Conservation (phyloP, 164 flowering plant species). For the Sextonia rubra region DNA sequence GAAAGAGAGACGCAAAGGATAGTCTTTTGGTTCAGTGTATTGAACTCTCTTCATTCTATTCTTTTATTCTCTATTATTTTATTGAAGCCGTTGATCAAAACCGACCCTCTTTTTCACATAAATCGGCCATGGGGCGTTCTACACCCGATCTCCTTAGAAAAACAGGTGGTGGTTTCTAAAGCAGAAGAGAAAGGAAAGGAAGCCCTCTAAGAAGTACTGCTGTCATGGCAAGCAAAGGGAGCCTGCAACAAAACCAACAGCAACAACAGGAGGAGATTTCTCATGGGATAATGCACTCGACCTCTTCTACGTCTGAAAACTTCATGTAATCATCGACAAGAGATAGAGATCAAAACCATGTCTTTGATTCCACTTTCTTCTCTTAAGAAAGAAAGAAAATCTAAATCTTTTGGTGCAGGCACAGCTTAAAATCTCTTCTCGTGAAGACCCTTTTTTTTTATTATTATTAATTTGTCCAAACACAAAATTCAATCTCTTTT, state of each 20-base stretch:
- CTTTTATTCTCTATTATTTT: neutral
- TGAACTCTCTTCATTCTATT: slow-evolving; percentile 23
- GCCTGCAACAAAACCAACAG: slow-evolving; percentile 16
- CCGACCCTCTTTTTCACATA: slow-evolving; percentile 21
- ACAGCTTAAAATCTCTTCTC: neutral
- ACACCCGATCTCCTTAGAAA: slow-evolving; percentile 16
- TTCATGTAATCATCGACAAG: slow-evolving; percentile 48
- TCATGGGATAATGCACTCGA: slow-evolving; percentile 53
- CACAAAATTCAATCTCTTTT: neutral
- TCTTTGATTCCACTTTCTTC: neutral
- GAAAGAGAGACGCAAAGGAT: slow-evolving; percentile 6
- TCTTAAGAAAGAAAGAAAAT: neutral
- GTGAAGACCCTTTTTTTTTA: neutral
- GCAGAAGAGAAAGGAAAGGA: slow-evolving; percentile 8
- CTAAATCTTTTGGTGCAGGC: neutral
- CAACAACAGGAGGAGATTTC: slow-evolving; percentile 35
- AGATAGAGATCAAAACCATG: slow-evolving; percentile 3
- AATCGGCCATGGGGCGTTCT: slow-evolving; percentile 14
- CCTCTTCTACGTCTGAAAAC: slow-evolving; percentile 40
- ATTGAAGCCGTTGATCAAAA: slow-evolving; percentile 15
- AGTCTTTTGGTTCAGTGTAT: slow-evolving; percentile 45
- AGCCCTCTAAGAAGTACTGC: slow-evolving; percentile 3
- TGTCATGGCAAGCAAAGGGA: slow-evolving; percentile 42
- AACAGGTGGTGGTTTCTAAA: slow-evolving; percentile 24
- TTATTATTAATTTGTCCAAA: neutral